Evolutionary conservation across 495 filamentous ascomycete species (phyloP).

Genomic region (Lichenothelia convexa): DNA sequence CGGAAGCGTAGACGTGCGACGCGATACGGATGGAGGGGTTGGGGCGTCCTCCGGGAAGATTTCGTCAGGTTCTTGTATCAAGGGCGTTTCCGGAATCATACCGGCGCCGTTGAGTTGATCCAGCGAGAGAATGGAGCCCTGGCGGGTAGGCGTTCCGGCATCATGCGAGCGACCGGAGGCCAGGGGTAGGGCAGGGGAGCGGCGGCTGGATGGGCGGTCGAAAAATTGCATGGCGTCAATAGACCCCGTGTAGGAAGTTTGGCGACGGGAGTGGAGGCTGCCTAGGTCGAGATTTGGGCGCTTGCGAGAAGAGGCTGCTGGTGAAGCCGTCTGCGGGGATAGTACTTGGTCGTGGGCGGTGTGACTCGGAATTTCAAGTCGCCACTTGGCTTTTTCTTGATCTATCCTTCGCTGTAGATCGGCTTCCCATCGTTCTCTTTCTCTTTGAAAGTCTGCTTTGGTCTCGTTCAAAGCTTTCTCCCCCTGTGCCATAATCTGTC

Average conservation of each 20-base stretch:
- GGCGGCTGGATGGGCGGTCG: constrained; percentile 25
- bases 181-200: constrained; percentile 30
- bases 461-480: constrained; percentile 41
- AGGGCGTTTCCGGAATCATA: constrained; percentile 2
- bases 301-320: constrained; percentile 10
- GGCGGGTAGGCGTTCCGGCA: constrained; percentile 18
- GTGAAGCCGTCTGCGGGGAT: constrained; percentile 11
- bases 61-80: too few species aligned
- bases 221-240: constrained; percentile 11
- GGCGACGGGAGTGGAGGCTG: constrained; percentile 9
- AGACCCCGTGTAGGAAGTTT: constrained; percentile 10
- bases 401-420: constrained; percentile 43
- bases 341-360: background rate
- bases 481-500: constrained; percentile 43
- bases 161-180: constrained; percentile 24
- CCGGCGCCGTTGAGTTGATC: constrained; percentile 10
- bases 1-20: constrained; percentile 53
- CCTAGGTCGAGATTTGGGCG: constrained; percentile 9
- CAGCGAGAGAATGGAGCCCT: constrained; percentile 17
- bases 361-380: constrained; percentile 29
- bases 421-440: constrained; percentile 47
- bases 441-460: constrained; percentile 45
- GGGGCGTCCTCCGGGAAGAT: too few species aligned
- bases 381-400: constrained; percentile 60
- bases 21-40: constrained; percentile 38